A percentile compares a stretch with the other conserved stretches of the same genome.
Conservation (phyloP, 495 filamentous ascomycete genomes). For the Penicillium steckii region DNA sequence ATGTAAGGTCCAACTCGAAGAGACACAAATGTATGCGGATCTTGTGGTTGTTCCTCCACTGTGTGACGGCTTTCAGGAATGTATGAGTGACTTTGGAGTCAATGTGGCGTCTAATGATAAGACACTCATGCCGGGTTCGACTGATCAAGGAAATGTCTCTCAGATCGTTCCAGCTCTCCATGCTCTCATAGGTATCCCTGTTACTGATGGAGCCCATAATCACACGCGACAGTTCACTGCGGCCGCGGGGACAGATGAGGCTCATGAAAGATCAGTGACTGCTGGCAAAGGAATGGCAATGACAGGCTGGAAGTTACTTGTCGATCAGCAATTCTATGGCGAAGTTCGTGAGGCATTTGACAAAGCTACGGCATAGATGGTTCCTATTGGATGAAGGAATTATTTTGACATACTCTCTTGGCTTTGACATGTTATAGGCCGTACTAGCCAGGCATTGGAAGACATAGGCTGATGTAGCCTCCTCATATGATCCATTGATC, state of each 20-base stretch:
- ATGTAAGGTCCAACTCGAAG: conserved; percentile 48
- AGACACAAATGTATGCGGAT: conserved; percentile 60
- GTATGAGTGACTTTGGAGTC: conserved; percentile 48
- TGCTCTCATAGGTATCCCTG: conserved; percentile 55
- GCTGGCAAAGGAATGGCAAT: conserved; percentile 57
- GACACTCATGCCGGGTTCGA: conserved; percentile 48
- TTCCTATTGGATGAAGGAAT: no score
- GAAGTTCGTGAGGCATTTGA: neutral
- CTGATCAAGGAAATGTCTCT: conserved; percentile 59
- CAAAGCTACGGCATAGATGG: neutral
- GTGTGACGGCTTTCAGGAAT: conserved; percentile 48
- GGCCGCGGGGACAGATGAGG: conserved; percentile 52
- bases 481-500: no score
- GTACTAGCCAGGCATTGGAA: no score
- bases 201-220: conserved; percentile 42
- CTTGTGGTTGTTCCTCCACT: conserved; percentile 43
- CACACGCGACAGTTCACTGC: conserved; percentile 62
- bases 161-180: conserved; percentile 62
- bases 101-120: conserved; percentile 47
- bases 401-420: no score
- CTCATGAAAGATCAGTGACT: conserved; percentile 49
- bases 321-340: conserved; percentile 40
- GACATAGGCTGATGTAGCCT: no score
- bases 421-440: no score
- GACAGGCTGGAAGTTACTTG: conserved; percentile 53